These are phyloP conservation scores for Bjerkandera adusta DNA, from an alignment of 1,284 basidiomycete genomes.

Conservation along the genomic window DNA sequence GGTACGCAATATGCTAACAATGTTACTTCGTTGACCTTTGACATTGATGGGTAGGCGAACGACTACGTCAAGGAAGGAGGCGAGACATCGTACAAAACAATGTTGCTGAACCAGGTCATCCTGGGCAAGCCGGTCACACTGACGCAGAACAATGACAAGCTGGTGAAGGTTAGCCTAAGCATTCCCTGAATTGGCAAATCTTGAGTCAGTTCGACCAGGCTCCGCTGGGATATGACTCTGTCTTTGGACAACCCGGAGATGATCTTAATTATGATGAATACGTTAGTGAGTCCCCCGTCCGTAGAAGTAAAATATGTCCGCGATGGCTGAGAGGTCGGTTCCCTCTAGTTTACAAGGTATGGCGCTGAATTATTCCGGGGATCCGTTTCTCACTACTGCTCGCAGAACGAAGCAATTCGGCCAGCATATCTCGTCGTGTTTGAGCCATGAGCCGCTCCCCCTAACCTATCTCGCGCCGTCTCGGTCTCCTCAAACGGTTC, in stretches of 20 bases:
- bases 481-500: too few relatives aligned
- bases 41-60: conserved; percentile 12
- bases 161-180: conserved; percentile 19
- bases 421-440: conserved; percentile 21
- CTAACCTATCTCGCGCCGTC: too few relatives aligned
- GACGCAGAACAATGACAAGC: conserved; percentile 6
- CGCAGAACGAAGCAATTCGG: conserved; percentile 24
- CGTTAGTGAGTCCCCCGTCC: conserved; percentile 22
- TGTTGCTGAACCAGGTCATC: conserved; percentile 27
- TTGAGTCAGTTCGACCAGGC: conserved; percentile 20
- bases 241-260: conserved; percentile 26
- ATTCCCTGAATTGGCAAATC: conserved; percentile 13
- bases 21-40: not conserved
- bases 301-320: too few relatives aligned
- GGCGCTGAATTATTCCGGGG: not conserved
- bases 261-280: conserved; percentile 28
- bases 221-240: conserved; percentile 24
- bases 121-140: conserved; percentile 22
- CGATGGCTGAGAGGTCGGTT: not conserved
- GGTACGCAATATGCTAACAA: not conserved
- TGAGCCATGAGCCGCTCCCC: too few relatives aligned
- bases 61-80: conserved; percentile 18
- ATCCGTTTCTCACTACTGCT: not conserved
- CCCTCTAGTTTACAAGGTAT: conserved; percentile 8
- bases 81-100: conserved; percentile 18